Conservation (phyloP, 768 basidiomycete genomes). For the Erythrobasidium yunnanense region DNA sequence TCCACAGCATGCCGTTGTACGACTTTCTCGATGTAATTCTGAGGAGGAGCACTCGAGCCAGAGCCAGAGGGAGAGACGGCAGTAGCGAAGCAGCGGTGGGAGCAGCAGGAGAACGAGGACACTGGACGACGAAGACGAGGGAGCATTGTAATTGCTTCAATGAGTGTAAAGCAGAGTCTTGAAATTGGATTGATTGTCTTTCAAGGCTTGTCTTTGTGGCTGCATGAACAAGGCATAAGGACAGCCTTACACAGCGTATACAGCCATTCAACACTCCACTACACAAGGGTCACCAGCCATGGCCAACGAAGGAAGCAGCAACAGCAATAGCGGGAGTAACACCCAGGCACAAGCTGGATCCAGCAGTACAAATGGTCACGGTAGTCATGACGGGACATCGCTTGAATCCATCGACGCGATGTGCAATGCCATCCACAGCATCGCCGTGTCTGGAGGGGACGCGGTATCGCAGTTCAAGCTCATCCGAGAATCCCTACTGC, state of each 20-base stretch:
- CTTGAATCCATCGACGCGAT: conserved; percentile 17
- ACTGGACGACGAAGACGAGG: too few species aligned
- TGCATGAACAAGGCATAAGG: too few species aligned
- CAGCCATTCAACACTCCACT: too few species aligned
- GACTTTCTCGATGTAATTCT: conserved; percentile 92
- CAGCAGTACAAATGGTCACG: not conserved
- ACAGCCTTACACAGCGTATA: too few species aligned
- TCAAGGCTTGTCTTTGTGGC: too few species aligned
- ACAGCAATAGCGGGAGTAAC: not conserved
- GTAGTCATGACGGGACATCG: not conserved
- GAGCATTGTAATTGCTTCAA: too few species aligned
- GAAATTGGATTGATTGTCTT: too few species aligned
- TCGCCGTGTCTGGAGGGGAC: not conserved
- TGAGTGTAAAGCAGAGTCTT: too few species aligned
- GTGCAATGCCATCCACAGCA: conserved; percentile 4
- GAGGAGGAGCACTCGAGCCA: conserved; percentile 44
- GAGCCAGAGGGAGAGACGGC: conserved; percentile 16
- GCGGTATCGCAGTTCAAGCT: not conserved
- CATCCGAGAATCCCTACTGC: conserved; percentile 1
- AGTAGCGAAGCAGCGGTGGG: conserved; percentile 26
- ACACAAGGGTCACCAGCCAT: too few species aligned
- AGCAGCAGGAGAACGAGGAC: too few species aligned
- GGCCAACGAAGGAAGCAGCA: conserved; percentile 12
- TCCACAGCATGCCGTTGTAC: conserved; percentile 96
- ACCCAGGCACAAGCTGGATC: not conserved